phyloP scores from a whole-genome alignment of 148 eudicot genomes.

The Cornus controversa region DNA sequence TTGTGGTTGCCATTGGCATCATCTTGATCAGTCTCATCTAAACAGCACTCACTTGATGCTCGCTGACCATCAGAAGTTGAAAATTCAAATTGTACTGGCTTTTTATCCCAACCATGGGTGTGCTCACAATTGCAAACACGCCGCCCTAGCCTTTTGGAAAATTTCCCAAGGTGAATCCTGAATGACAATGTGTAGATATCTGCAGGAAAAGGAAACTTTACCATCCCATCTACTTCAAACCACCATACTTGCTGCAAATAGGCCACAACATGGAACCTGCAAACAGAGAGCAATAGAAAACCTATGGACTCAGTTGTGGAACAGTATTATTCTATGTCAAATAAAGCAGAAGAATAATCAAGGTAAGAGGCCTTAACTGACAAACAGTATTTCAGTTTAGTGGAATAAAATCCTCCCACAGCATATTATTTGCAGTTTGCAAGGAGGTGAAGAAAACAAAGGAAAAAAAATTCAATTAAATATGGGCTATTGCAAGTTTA shows the following conservation, averaged over 20 bases:
- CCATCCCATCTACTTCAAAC: conserved; percentile 86
- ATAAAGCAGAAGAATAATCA: background rate
- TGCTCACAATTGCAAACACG: conserved; percentile 81
- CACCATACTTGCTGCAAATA: conserved; percentile 99
- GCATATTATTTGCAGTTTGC: background rate
- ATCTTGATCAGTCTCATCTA: conserved; percentile 62
- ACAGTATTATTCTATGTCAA: background rate
- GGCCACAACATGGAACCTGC: conserved; percentile 79
- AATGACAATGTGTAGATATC: conserved; percentile 69
- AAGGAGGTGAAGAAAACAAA: background rate
- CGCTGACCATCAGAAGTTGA: conserved; percentile 85
- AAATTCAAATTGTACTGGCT: conserved; percentile 80
- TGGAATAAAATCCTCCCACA: background rate
- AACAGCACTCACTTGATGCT: conserved; percentile 55
- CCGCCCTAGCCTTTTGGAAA: conserved; percentile 74
- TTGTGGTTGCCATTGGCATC: conserved; percentile 56
- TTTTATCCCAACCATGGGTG: conserved; percentile 95
- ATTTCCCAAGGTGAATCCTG: conserved; percentile 83
- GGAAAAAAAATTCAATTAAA: background rate
- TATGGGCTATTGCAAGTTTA: conserved; percentile 1
- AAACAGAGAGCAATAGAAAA: conserved; percentile 8
- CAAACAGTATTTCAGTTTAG: background rate
- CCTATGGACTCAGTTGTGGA: background rate
- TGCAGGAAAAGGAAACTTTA: conserved; percentile 76
- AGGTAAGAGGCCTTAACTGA: background rate